Percentiles rank a stretch among this genome's conserved stretches.
Conservation (phyloP, 768 basidiomycete genomes). For the Phlebiopsis gigantea region DNA sequence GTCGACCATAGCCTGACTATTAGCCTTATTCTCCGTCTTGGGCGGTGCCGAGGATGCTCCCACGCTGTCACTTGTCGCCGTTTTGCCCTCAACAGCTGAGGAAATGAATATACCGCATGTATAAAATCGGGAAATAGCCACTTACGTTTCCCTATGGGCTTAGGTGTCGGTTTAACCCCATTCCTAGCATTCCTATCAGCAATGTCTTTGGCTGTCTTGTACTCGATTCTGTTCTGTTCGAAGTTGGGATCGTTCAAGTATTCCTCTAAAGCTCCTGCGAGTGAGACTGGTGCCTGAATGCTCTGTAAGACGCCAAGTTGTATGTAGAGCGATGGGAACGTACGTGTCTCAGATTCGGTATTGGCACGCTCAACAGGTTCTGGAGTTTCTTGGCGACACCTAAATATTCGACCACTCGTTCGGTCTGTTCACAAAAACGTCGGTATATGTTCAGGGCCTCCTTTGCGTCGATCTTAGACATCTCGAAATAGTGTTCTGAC, state of each 20-base stretch:
- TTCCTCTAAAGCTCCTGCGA: slow-evolving; percentile 92
- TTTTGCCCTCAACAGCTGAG: not conserved
- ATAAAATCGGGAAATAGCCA: not conserved
- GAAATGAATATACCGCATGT: not conserved
- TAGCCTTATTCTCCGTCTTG: slow-evolving; percentile 24
- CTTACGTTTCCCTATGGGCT: slow-evolving; percentile 28
- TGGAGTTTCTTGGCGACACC: slow-evolving; percentile 90
- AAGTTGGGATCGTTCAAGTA: slow-evolving; percentile 97
- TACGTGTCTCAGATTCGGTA: slow-evolving; percentile 91
- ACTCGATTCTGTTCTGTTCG: slow-evolving; percentile 91
- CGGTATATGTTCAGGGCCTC: slow-evolving; percentile 86
- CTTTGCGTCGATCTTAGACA: slow-evolving; percentile 89
- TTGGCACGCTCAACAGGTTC: slow-evolving; percentile 87
- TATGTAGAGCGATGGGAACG: slow-evolving; percentile 19
- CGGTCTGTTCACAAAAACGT: slow-evolving; percentile 91
- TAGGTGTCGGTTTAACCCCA: slow-evolving; percentile 19
- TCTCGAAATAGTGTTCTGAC: slow-evolving; percentile 93
- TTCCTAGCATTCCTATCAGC: slow-evolving; percentile 39
- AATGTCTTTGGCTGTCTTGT: slow-evolving; percentile 73
- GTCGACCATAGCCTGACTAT: slow-evolving; percentile 60
- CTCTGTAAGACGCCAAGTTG: not conserved
- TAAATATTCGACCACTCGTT: slow-evolving; percentile 88
- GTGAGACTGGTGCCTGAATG: slow-evolving; percentile 81
- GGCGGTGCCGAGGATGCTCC: slow-evolving; percentile 23
- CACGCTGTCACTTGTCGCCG: slow-evolving; percentile 17